phyloP scores from a whole-genome alignment of 2,329 filamentous ascomycete genomes.

The Venturia carpophila region DNA sequence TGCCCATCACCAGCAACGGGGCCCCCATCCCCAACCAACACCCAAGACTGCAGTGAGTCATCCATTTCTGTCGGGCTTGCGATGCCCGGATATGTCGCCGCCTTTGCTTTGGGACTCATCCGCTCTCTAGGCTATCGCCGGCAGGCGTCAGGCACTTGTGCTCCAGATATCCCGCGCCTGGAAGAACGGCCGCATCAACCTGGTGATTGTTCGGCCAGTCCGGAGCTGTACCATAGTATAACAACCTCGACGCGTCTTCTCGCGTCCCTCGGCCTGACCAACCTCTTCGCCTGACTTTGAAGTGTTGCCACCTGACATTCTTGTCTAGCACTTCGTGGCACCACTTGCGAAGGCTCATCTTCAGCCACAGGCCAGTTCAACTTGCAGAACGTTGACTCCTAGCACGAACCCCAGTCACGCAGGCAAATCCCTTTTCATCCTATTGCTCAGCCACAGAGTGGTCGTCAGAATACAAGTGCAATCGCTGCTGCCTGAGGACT shows the following conservation, averaged over 20 bases:
- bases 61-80: not conserved
- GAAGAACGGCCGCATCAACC: not conserved
- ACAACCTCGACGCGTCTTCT: slow-evolving; percentile 2
- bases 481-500: slow-evolving; percentile 2
- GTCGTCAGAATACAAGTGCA: slow-evolving; percentile 1
- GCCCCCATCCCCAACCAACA: not conserved
- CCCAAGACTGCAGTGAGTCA: slow-evolving; percentile 13
- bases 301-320: slow-evolving; percentile 1
- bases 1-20: not conserved
- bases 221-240: slow-evolving; percentile 10
- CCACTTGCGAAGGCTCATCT: not conserved
- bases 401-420: not conserved
- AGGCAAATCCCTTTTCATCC: not conserved
- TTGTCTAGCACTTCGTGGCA: not conserved
- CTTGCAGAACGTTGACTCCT: not conserved
- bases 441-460: slow-evolving; percentile 10
- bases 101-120: not conserved
- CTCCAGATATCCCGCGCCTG: not conserved
- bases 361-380: not conserved
- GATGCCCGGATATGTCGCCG: not conserved
- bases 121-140: not conserved
- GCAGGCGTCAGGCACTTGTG: not conserved
- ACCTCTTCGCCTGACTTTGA: not conserved
- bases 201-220: not conserved
- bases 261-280: slow-evolving; percentile 3